Evolutionary conservation across 805 yeast genomes (phyloP).

Genomic region (Saccharomyces cerevisiae): DNA sequence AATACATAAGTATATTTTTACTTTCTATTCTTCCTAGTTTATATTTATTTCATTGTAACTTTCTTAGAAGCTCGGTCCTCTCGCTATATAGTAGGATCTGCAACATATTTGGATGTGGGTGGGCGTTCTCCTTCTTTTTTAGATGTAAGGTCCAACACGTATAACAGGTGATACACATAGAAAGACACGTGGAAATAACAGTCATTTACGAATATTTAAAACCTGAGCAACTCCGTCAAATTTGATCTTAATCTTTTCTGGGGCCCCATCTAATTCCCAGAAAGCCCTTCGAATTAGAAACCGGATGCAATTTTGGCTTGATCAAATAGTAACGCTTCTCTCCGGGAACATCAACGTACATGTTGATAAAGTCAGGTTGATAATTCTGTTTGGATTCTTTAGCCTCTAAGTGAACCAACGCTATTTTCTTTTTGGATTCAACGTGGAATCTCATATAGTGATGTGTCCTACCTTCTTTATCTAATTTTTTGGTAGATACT

Average conservation of each 20-base stretch:
- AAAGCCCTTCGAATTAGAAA: constrained; percentile 48
- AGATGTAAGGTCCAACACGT: background rate
- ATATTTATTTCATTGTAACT: background rate
- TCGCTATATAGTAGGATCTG: background rate
- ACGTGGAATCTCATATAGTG: constrained; percentile 80
- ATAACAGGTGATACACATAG: background rate
- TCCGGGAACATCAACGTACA: constrained; percentile 71
- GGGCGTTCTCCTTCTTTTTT: background rate
- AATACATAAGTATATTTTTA: background rate
- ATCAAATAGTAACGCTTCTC: constrained; percentile 59
- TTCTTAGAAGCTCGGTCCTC: background rate
- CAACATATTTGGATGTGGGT: background rate
- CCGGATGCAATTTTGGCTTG: constrained; percentile 47
- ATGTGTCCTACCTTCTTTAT: constrained; percentile 72
- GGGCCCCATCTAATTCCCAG: constrained; percentile 87
- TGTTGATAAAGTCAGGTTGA: constrained; percentile 60
- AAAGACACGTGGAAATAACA: background rate
- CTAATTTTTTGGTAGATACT: constrained; percentile 50
- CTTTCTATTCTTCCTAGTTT: background rate
- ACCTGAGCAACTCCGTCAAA: constrained; percentile 4
- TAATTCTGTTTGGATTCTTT: constrained; percentile 51
- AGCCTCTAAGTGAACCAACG: constrained; percentile 73
- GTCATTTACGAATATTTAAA: background rate
- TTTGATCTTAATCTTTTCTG: constrained; percentile 36
- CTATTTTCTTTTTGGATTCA: constrained; percentile 58